These are phyloP conservation scores for Monilinia vaccinii-corymbosi DNA, from an alignment of 2,329 filamentous ascomycete genomes.

Conservation along the genomic window DNA sequence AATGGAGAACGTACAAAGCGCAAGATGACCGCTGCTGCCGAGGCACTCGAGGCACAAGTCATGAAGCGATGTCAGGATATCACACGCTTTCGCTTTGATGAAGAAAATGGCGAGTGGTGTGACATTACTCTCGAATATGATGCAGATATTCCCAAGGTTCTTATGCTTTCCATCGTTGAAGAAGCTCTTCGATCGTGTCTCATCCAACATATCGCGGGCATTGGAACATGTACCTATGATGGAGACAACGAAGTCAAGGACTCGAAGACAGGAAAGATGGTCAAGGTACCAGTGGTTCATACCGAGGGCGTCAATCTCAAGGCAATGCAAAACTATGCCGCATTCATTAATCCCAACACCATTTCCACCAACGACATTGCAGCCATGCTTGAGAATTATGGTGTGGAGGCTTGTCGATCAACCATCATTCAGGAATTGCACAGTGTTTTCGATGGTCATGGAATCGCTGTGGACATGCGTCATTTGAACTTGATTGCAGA, in stretches of 20 bases:
- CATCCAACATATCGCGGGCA: slow-evolving; percentile 75
- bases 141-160: slow-evolving; percentile 71
- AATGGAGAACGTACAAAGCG: slow-evolving; percentile 14
- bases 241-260: slow-evolving; percentile 46
- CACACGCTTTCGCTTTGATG: slow-evolving; percentile 71
- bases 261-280: slow-evolving; percentile 38
- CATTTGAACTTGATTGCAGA: slow-evolving; percentile 95
- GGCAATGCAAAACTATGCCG: slow-evolving; percentile 81
- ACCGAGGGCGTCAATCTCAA: slow-evolving; percentile 80
- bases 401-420: slow-evolving; percentile 83
- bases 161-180: slow-evolving; percentile 88
- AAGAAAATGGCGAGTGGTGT: slow-evolving; percentile 63
- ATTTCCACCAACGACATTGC: slow-evolving; percentile 91
- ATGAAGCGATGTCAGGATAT: slow-evolving; percentile 57
- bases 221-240: slow-evolving; percentile 63
- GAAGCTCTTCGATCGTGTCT: slow-evolving; percentile 67
- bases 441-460: slow-evolving; percentile 80
- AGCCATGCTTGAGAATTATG: slow-evolving; percentile 75
- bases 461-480: slow-evolving; percentile 82
- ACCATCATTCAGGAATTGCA: slow-evolving; percentile 82
- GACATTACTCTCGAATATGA: slow-evolving; percentile 78
- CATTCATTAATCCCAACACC: slow-evolving; percentile 76
- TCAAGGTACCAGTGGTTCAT: slow-evolving; percentile 52
- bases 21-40: slow-evolving; percentile 19
- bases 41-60: slow-evolving; percentile 51